Percentiles rank a stretch among this genome's conserved stretches.
These are phyloP conservation scores for Epichloe bromicola DNA, from an alignment of 2,329 filamentous ascomycete species.

Conservation along the genomic window DNA sequence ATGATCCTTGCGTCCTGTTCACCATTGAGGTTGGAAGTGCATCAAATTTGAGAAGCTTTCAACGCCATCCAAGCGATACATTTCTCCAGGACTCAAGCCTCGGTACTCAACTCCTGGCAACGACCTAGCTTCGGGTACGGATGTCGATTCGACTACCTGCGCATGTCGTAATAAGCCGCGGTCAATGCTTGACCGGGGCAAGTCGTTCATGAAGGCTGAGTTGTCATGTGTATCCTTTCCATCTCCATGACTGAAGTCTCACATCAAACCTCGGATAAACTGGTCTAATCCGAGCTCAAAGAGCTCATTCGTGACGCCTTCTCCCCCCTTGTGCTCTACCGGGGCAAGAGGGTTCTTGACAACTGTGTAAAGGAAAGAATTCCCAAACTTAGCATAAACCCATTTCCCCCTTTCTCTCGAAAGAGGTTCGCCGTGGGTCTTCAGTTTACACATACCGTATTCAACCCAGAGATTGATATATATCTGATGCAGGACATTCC, in stretches of 20 bases:
- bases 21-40: no score
- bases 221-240: slow-evolving; percentile 3
- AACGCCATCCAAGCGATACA: no score
- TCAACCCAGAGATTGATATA: slow-evolving; percentile 98
- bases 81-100: no score
- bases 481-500: slow-evolving; percentile 91
- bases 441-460: slow-evolving; percentile 47
- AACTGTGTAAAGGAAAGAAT: slow-evolving; percentile 29
- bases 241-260: slow-evolving; percentile 13
- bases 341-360: slow-evolving; percentile 59
- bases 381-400: not conserved
- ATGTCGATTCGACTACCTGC: no score
- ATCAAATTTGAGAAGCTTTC: no score
- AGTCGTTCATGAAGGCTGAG: not conserved
- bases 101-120: no score
- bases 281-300: slow-evolving; percentile 64
- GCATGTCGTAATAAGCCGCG: no score
- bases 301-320: slow-evolving; percentile 57
- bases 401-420: no score
- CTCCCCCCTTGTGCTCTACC: slow-evolving; percentile 54
- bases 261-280: slow-evolving; percentile 57
- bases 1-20: no score
- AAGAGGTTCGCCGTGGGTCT: no score
- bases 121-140: no score
- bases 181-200: no score